These are phyloP conservation scores for Coemansia javaensis DNA, from an alignment of 192 early-diverging fungal species.

Conservation along the genomic window DNA sequence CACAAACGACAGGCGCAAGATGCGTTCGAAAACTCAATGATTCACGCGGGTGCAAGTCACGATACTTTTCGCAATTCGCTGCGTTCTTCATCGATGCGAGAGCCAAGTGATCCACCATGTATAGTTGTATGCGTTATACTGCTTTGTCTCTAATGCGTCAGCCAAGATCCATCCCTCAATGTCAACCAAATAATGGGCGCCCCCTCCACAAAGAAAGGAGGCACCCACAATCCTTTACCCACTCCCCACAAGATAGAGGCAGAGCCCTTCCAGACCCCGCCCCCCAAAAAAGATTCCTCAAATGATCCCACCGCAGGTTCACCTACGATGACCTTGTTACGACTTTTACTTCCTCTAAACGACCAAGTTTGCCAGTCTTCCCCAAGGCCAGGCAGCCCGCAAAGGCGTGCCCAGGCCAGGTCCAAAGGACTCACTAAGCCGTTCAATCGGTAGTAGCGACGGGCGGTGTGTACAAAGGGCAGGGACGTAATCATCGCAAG, in stretches of 20 bases:
- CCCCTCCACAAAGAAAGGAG: background rate
- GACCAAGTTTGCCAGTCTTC: conserved; percentile 77
- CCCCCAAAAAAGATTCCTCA: too few relatives aligned
- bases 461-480: conserved; percentile 76
- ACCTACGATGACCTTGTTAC: conserved; percentile 77
- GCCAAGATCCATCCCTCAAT: too few relatives aligned
- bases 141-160: too few relatives aligned
- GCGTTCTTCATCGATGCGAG: conserved; percentile 72
- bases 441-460: conserved; percentile 81
- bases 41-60: conserved; percentile 66
- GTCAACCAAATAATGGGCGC: too few relatives aligned
- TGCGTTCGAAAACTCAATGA: conserved; percentile 71
- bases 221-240: too few relatives aligned
- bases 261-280: background rate
- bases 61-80: conserved; percentile 70
- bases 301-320: conserved; percentile 70
- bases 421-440: conserved; percentile 77
- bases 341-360: conserved; percentile 88
- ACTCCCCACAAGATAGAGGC: background rate
- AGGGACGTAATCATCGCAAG: conserved; percentile 77
- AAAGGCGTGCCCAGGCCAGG: conserved; percentile 38
- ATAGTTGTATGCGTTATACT: conserved; percentile 51
- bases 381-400: conserved; percentile 33
- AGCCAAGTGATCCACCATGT: conserved; percentile 65
- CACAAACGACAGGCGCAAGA: conserved; percentile 49